Percentiles rank a stretch among this genome's conserved stretches.
Conservation (phyloP, 2,329 filamentous ascomycete species). For the Clonostachys solani region DNA sequence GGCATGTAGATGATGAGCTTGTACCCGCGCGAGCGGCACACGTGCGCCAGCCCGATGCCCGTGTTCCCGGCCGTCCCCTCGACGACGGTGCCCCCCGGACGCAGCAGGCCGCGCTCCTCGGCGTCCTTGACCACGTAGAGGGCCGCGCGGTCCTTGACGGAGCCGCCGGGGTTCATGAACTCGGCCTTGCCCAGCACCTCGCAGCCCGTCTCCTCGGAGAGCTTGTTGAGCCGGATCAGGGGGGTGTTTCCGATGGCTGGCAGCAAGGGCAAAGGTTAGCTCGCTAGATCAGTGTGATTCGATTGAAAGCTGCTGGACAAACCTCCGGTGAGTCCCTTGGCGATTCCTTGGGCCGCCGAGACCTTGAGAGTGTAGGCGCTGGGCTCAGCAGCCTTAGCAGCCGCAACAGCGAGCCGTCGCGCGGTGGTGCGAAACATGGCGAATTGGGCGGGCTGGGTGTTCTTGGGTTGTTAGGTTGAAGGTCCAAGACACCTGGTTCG, state of each 20-base stretch:
- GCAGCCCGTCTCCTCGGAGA: conserved; percentile 90
- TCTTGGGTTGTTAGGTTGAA: no score
- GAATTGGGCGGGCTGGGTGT: not conserved
- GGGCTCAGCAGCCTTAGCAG: conserved; percentile 37
- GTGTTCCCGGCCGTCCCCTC: conserved; percentile 98
- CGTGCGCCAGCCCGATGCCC: conserved; percentile 94
- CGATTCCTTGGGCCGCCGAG: conserved; percentile 74
- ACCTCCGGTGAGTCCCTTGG: conserved; percentile 80
- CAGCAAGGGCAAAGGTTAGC: not conserved
- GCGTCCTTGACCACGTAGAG: conserved; percentile 92
- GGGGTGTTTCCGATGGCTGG: conserved; percentile 98
- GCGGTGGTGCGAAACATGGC: conserved; percentile 67
- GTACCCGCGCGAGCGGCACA: conserved; percentile 89
- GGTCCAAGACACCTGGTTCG: no score
- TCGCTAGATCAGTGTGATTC: not conserved
- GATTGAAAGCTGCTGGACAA: conserved; percentile 16
- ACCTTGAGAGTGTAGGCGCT: conserved; percentile 64
- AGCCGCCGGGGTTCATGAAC: conserved; percentile 97
- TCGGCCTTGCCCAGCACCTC: conserved; percentile 95
- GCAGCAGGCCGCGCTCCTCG: conserved; percentile 79
- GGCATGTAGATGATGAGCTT: conserved; percentile 99
- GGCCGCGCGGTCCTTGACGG: conserved; percentile 93
- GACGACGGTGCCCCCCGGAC: conserved; percentile 86
- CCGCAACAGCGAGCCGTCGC: conserved; percentile 60
- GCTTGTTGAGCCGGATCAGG: conserved; percentile 80